Evolutionary conservation across 495 filamentous ascomycete genomes (phyloP), one percentile per base, ranked within the genome.

Genomic region (Penicillium coffeae): DNA sequence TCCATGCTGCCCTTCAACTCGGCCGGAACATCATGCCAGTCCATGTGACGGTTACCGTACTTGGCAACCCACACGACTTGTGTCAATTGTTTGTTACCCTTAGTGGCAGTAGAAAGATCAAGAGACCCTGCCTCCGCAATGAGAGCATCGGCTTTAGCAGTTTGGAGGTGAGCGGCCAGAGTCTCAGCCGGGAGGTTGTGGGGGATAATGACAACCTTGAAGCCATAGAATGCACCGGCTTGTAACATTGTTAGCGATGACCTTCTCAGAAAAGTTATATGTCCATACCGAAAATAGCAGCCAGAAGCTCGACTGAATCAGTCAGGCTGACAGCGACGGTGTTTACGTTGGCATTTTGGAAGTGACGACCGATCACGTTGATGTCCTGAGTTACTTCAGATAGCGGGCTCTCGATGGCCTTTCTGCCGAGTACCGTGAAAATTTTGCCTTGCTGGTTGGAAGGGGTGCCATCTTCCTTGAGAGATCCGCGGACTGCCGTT

Each of bases 11-110:
- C 78, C 21, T 84, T 83, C 34, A 84, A 82, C 13, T 84, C 83
- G 52, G 83, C 80, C 9, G 89, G 89, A 2, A 90, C 82, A 55
- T 89, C 88, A 60, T 90, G 82, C 83, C 82, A 87, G 68, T 95
- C 92, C 78, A 97, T 88, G 60, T 99, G 93, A 51, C 82, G 80
- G 69, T 87, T 96, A 25, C 88, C 89, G 58, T 87, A 76, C 56
- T 96, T 93, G 6, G 93, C 94, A 3, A 96, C 91, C 89, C 90
- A 97, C 48, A 96, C 77, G 12, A 96, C 79, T 45, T 90, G 82
- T 46, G 85, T 83, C 8, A 97, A 72, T 39, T 80, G 76, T 9
- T 80, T 71, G 60, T 86, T 87, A 47, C 70, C 75, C 55, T 83
- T 80, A 12, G 81, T 76, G 14, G 94, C 76, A 22, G 80, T 68